Base-by-base conservation (phyloP, 1,284 basidiomycete genomes). In the Afroboletus lepidellus region DNA sequence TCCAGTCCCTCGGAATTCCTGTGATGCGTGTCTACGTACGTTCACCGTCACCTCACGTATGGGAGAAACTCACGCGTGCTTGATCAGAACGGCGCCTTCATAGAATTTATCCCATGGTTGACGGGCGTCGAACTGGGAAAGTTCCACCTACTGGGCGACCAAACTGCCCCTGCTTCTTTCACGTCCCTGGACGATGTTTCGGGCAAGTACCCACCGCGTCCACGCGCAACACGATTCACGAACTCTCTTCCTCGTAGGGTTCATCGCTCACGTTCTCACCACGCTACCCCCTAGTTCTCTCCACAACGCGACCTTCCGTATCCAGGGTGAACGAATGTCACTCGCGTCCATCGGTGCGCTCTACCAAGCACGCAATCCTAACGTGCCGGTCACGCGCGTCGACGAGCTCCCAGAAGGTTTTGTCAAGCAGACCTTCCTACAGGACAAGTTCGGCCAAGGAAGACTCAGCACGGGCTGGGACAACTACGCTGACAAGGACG, bases 241-340 rank as follows among this genome's bases (percentile, higher is more conserved):
- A 32, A 57, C 23, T 6, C n/a, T 15, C 4, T 5, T 25, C 32
- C 12, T 48, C 21, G 20, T 42, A 56, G 64, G 70, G 16, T 77
- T 69, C 48, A 42, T 73, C 8, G 72, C 65, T 8, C 59, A 76
- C 46, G 59, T 69, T 41, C 63, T 76, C 32, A 68, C 69, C 18
- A 58, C 65, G 8, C 51, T 70, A 9, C 63, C 71, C 1, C 25
- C 48, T 1, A 56, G 60, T 18, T 60, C 67, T 23, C 57, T 75
- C 20, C 59, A 69, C 9, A 53, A 67, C 50, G 56, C 54, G 6
- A 63, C 58, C 3, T 66, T 77, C 59, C 67, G 68, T 30, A 64
- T 77, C 23, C 63, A 77, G 55, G 74, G 74, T 8, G 67, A 73
- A 44, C 71, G 69, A 13, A 60, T 36, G 8, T 50, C 68, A 4